Evolutionary conservation across 441 rosid species (phyloP), one percentile per base, ranked within the genome.

Genomic region (Kokia cookei): DNA sequence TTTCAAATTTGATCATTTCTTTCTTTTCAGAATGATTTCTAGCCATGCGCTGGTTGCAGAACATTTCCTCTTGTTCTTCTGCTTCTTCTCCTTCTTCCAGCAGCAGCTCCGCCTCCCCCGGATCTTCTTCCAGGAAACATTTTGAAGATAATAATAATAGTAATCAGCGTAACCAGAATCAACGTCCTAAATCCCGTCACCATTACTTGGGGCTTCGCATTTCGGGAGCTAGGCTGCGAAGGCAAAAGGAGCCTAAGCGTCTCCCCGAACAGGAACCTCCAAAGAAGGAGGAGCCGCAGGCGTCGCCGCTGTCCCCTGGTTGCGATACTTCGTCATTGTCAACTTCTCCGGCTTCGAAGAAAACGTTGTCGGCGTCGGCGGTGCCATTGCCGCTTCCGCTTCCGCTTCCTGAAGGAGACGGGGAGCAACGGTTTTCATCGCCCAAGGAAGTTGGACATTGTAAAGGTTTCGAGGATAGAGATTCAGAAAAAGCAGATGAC

Each of bases 41-140:
- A 76, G 82, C 77, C 78, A 90, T 90, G 95, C 95, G 95, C 74
- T 88, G 93, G 93, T 79, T 87, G 71, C 82, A 76, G 11, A 84
- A 78, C 73, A 76, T 85, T 59, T 79, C 87, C 50, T 87, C 82
- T 75, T 84, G 85, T 11, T 69, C 85, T 48, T 72, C 76, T 7
- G 78, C 87, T 0, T 76, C 82, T 75, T 84, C 86, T 11, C 65
- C 85, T 48, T 72, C 76, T 13, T 62, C 82, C 1, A 67, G 82
- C 24, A 71, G 84, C 42, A 42, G 77, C 22, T 73, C 78, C 63
- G 55, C 82, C 19, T 26, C 66, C 65, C 64, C 83, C 14, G 71
- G 78, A 5, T 63, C 82, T 26, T 80, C 84, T 64, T 72, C 82
- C 29, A 8, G 48, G n/a, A 78, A 75, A 19, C 17, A 29, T 8